Base-by-base conservation (phyloP, 257 asterid genomes). In the Rauvolfia tetraphylla region DNA sequence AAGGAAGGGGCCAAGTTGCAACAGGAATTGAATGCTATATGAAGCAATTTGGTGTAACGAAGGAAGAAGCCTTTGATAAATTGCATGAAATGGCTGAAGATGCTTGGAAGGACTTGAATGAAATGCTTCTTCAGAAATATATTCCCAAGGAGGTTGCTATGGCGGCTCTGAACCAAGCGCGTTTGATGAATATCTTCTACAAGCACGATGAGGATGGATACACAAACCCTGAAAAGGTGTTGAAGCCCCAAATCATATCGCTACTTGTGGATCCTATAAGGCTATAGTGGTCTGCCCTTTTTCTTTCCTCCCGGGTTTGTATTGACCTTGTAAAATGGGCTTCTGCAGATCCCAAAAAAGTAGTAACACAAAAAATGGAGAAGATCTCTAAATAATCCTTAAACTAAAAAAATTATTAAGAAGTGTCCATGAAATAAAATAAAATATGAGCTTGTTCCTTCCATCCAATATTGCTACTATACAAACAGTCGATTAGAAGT, bases 171-270 rank as follows among this genome's bases (percentile, higher is more conserved):
- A 87, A 87, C 71, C 79, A 84, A 11, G 76, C 83, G 0, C 71
- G 88, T 22, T 17, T 87, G 57, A 80, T 87, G 1, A 86, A 87
- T 22, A 87, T 81, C 5, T 77, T 71, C 25, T 89, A 87, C 70
- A 83, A 83, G 68, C 69, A 86, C 46, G 79, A 79, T n/a, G 72
- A 79, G 61, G 87, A 84, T 58, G 92, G 90, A 4, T 88, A 83
- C 12, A 88, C 89, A 9, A 75, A 83, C n/a, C 89, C 87, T 23
- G 87, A 86, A 78, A 83, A 83, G 59, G 81, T 84, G 7, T 69
- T 80, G 76, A 87, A 81, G 73, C 84, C 86, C 8, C 84, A 77
- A 18, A 80, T 84, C 27, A 29, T 25, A 0, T 83, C 81, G 4
- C 56, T 84, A 59, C 79, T 88, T 11, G 63, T 82, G 66, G 79